Evolutionary conservation across 1,139 yeast genomes (phyloP), one percentile per base, ranked within the genome.

Genomic region (Scheffersomyces titani): DNA sequence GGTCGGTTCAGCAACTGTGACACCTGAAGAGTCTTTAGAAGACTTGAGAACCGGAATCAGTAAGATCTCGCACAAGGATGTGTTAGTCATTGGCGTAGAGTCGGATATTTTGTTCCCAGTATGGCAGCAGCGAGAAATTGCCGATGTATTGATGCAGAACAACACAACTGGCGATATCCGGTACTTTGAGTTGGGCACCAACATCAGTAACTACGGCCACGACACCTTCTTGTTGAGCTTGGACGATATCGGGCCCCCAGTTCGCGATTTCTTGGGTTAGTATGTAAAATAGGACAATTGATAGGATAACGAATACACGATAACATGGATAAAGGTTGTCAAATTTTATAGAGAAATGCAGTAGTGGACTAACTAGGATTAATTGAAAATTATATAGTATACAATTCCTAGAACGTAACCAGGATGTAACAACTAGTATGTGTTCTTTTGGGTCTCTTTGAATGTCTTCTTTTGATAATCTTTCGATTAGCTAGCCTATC

Each of bases 121-220:
- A 48, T 91, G 97, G 97, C 98, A 93, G 73, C 98, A 92, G 71
- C 75, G 88, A 55, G 98, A 93, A 69, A 87, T 92, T 55, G 88
- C 86, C 44, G 83, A 84, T 19, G 85, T 87, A 45, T 77, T 92
- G 53, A 74, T 73, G 55, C 75, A 78, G 47, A 73, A 75, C 30
- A 65, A 67, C 50, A 63, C 66, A 49, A 61, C 65, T 1, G 73
- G 72, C 2, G 62, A 67, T 36, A 79, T 89, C 52, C 76, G 77
- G 58, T 91, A 91, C 69, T 79, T 87, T 55, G 98, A 92, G 68
- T 78, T 92, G 57, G 86, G 92, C 44, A 86, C 85, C 56, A 90
- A 89, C 53, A 80, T 89, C 47, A 88, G 96, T 67, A 82, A 88
- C 65, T 92, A 84, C 70, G 98, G 98, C 2, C 98, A 92, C 66